Percentiles rank a stretch among this genome's conserved stretches.
phyloP scores from a whole-genome alignment of 164 flowering plant species.

The Vitis riparia region DNA sequence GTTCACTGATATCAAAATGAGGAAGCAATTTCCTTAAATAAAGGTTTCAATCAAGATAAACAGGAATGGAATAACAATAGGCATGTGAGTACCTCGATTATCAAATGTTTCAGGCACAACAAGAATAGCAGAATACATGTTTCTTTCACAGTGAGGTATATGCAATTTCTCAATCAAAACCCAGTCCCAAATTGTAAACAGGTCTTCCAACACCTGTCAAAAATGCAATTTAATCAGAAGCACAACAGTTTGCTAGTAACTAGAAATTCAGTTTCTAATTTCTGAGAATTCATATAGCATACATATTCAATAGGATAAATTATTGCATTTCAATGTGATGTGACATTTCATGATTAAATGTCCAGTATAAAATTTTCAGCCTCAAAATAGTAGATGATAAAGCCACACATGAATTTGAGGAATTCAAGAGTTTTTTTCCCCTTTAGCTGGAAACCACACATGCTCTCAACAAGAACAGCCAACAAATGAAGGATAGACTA shows the following conservation, averaged over 20 bases:
- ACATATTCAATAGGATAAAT: too few species aligned
- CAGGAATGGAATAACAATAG: not conserved
- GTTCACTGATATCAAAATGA: not conserved
- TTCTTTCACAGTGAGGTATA: constrained; percentile 63
- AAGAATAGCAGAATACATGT: constrained; percentile 72
- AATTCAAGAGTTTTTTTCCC: not conserved
- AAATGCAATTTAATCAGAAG: constrained; percentile 4
- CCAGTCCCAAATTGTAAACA: constrained; percentile 93
- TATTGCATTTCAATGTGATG: not conserved
- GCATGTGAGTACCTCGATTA: constrained; percentile 65
- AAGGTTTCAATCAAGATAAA: not conserved
- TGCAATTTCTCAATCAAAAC: constrained; percentile 78
- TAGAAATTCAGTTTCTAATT: not conserved
- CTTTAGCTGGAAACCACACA: not conserved
- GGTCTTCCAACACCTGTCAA: constrained; percentile 78
- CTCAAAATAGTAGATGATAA: not conserved
- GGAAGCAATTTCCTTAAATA: not conserved
- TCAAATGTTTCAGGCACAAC: constrained; percentile 96
- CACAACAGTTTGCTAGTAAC: not conserved
- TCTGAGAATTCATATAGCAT: too few species aligned
- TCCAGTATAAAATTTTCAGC: not conserved
- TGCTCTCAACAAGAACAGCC: not conserved
- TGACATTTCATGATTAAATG: not conserved
- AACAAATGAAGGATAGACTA: constrained; percentile 15
- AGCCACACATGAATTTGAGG: constrained; percentile 1